Evolutionary conservation across 352 stramenopile genomes (phyloP), one percentile per base, ranked within the genome.

Genomic region (Phytophthora boehmeriae): DNA sequence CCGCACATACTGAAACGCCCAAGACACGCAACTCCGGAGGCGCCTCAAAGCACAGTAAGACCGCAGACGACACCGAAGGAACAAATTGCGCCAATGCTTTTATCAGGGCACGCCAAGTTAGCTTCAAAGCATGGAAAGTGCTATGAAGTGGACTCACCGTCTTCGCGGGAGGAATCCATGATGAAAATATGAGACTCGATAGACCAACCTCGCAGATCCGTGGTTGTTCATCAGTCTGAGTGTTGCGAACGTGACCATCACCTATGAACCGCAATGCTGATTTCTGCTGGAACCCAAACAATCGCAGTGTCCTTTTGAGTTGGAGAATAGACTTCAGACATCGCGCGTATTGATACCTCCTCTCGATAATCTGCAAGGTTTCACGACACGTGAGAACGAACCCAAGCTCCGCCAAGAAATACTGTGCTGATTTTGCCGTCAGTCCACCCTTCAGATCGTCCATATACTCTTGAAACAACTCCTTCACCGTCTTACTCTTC

Each of bases 201-300:
- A 89, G 72, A 1, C 63, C 71, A 28, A 72, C 27, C 17, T 74
- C 79, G 55, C 78, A 88, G 27, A 89, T 67, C 22, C 68, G 64
- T 6, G 76, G 56, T 13, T 88, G 75, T 17, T 82, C 78, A 8
- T 66, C 65, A 17, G n/a, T 41, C 5, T 52, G 14, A 2, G 20
- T 41, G 19, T 36, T 50, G 41, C 23, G 54, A 17, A 68, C 46
- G 11, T 77, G 17, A 0, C 63, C 61, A 41, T 73, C 61, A 5
- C 69, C 77, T 22, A 54, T 73, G 64, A 81, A 70, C 22, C 67
- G 52, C 3, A 88, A 17, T 4, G 54, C 44, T 4, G 79, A 83
- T 36, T 76, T 73, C 38, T 92, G 83, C 34, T 63, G 68, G 52
- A 90, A 90, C 16, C 83, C 83, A 68, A 92, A 92, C 28, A 90